Conservation (phyloP, 2,329 filamentous ascomycete genomes). For the Aureobasidium namibiae region DNA sequence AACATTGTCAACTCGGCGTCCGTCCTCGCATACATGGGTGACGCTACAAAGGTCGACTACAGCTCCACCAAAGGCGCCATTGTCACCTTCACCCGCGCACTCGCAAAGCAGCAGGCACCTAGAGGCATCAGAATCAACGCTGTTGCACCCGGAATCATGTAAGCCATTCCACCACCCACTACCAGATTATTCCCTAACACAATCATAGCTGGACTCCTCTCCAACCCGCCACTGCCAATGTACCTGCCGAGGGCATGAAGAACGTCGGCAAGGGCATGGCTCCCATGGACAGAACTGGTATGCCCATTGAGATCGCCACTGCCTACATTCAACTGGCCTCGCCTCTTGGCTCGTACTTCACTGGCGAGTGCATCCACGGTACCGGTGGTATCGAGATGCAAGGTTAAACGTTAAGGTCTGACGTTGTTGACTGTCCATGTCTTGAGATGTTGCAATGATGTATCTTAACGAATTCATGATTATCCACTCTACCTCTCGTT, state of each 20-base stretch:
- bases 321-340: conserved; percentile 24
- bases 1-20: conserved; percentile 47
- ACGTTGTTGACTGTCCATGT: background rate
- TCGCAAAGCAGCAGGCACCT: conserved; percentile 45
- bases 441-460: background rate
- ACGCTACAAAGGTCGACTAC: conserved; percentile 41
- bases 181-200: background rate
- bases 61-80: conserved; percentile 52
- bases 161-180: background rate
- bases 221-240: conserved; percentile 34
- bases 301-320: conserved; percentile 24
- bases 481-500: background rate
- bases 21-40: conserved; percentile 45
- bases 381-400: conserved; percentile 23
- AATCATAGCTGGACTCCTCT: conserved; percentile 30
- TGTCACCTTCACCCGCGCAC: conserved; percentile 45
- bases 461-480: background rate
- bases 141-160: conserved; percentile 22
- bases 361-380: conserved; percentile 21
- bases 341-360: conserved; percentile 22
- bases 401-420: conserved; percentile 9
- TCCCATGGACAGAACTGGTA: conserved; percentile 24
- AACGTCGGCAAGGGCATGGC: conserved; percentile 20
- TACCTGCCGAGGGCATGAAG: conserved; percentile 21
- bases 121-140: conserved; percentile 50